Base-by-base conservation (phyloP, 768 basidiomycete species). In the Suillus occidentalis region DNA sequence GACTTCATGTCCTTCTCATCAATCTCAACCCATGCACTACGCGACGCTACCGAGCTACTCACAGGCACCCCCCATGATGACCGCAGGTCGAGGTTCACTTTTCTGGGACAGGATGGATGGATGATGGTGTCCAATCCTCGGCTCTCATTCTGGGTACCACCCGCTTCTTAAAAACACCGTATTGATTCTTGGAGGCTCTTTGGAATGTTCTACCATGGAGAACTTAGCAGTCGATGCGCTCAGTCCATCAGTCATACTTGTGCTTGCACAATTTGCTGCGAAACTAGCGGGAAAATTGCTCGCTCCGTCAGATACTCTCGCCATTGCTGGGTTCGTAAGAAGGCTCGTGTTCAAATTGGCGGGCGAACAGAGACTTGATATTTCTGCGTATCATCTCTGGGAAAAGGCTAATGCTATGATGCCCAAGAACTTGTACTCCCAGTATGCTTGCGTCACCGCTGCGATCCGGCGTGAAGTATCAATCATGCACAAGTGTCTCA, bases 141-240 rank as follows among this genome's bases (percentile, higher is more conserved):
- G 3, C 28, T 28, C 28, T 28, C 28, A 28, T 28, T 28, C 28
- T 28, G 28, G 28, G 28, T 28, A 28, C 28, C 28, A 28, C 28
- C 28, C 28, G 28, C 94, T 97, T 77, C 70, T 28, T 3, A 28
- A 28, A 91, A 75, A 90, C 89, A 3, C 92, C 94, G 0, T 92
- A 95, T 73, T 84, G 87, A 36, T 98, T 97, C 72, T 82, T 97
- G 61, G 95, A 97, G 70, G 88, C 88, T 25, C 76, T 89, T 66
- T 73, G 82, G 7, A 70, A 75, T 0, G 71, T 87, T 28, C 63
- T 63, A 4, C 71, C 61, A 70, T 45, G 43, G 49, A 56, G 7
- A 61, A 65, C 47, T 45, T 39, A n/a, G 69, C 9, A 53, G 52
- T 47, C 25, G 65, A 63, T 28, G 57, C 25, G n/a, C 60, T 28